Evolutionary conservation across 257 asterid species (phyloP).

Genomic region (Nicotiana knightiana): DNA sequence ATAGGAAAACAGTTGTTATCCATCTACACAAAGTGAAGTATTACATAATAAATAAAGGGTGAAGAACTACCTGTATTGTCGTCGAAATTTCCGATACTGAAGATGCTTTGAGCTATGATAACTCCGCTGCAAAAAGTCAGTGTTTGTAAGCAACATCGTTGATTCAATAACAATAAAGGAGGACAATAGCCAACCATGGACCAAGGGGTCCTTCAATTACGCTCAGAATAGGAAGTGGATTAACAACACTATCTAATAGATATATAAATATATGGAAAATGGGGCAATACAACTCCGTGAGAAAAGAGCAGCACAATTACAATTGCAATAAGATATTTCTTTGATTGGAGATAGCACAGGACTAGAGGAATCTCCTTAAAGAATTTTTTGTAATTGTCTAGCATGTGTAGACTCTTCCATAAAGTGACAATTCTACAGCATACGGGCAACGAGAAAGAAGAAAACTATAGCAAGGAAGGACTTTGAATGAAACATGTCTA

Average conservation of each 20-base stretch:
- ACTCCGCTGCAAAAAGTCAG: background rate
- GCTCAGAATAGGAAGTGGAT: background rate
- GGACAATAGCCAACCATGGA: background rate
- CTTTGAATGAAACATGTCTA: no score
- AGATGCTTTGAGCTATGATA: slow-evolving; percentile 9
- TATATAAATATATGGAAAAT: background rate
- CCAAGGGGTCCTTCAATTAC: background rate
- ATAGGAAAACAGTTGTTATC: background rate
- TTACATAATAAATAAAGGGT: background rate
- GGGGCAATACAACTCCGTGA: background rate
- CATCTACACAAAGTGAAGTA: background rate
- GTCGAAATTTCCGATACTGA: background rate
- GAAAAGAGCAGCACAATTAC: background rate
- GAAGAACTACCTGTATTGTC: background rate
- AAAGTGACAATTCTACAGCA: no score
- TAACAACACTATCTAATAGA: background rate
- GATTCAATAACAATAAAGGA: background rate
- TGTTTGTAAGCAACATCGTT: background rate
- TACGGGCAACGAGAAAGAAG: no score
- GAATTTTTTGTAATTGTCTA: no score
- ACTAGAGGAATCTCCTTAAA: background rate
- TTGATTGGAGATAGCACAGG: background rate
- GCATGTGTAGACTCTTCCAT: no score
- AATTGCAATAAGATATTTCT: background rate
- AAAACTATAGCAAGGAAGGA: no score